Evolutionary conservation across 108 stramenopile genomes (phyloP), one percentile per base, ranked within the genome.

Genomic region (Conticribra weissflogii): DNA sequence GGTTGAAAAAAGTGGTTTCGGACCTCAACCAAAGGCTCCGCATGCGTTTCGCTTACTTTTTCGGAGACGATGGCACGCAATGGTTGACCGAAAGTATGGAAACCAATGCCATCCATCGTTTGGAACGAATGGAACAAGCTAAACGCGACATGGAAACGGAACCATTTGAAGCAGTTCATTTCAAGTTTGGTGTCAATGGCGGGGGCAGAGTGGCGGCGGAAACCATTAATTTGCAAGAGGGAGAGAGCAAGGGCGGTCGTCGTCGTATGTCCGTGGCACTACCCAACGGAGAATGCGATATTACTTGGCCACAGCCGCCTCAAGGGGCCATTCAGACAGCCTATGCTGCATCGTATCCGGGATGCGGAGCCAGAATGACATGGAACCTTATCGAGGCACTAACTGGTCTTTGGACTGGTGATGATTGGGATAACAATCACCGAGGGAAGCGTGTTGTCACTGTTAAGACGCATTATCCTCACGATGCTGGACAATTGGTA

Each of bases 401-500:
- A 14, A 73, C 72, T 7, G 72, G 72, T n/a, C 21, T 73, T 21
- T 73, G 72, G 72, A 73, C 63, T 2, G 72, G 72, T 44, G 72
- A 73, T 50, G 72, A 73, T 49, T 62, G 63, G 63, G 63, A 73
- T 32, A 73, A 54, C 25, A 73, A 73, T 33, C 36, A 64, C 46
- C 28, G 72, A 58, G 72, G 63, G 0, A 64, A 58, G 19, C 63
- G 45, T 18, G 63, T 73, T 3, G 63, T 73, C 18, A 62, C 72
- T 2, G 57, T 73, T 4, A 73, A 73, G 33, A 73, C 72, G 28
- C 72, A 65, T 52, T 73, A 51, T 36, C 72, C 72, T 41, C 72
- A 73, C 21, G 63, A 73, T 52, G 72, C 72, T 0, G 72, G 72
- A 8, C 32, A 59, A 30, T 55, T 73, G 63, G 72, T 73, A 63